phyloP scores from a whole-genome alignment of 805 yeast genomes.

The Clavispora santaluciae region DNA sequence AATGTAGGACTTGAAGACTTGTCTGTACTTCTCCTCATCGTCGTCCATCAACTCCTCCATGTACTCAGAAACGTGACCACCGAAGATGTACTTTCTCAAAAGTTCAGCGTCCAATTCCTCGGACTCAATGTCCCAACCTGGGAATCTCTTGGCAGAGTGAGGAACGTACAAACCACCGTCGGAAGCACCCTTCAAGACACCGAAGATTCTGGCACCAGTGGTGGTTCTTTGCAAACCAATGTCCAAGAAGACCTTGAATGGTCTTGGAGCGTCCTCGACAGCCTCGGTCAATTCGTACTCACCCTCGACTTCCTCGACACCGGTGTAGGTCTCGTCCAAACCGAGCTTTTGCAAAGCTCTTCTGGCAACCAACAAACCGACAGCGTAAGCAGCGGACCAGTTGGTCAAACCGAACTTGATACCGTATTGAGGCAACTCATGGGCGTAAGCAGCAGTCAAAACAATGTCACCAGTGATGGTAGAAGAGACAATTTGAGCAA shows the following conservation, averaged over 20 bases:
- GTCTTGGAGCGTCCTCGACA: slow-evolving; percentile 98
- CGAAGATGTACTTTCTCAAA: slow-evolving; percentile 98
- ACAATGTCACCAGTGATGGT: slow-evolving; percentile 96
- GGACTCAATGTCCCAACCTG: slow-evolving; percentile 99
- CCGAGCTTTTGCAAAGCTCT: slow-evolving; percentile 97
- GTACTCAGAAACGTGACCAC: slow-evolving; percentile 99
- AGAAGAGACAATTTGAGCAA: slow-evolving; percentile 95
- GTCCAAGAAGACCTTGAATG: slow-evolving; percentile 99
- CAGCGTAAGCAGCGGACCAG: slow-evolving; percentile 99
- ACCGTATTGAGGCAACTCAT: slow-evolving; percentile 97
- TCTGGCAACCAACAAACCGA: slow-evolving; percentile 98
- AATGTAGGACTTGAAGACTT: slow-evolving; percentile 92
- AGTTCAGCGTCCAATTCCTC: slow-evolving; percentile 97
- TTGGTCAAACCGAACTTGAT: slow-evolving; percentile 97
- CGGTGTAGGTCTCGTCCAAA: slow-evolving; percentile 94
- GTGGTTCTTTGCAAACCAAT: slow-evolving; percentile 99
- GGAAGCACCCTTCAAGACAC: slow-evolving; percentile 99
- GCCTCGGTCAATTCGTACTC: slow-evolving; percentile 98
- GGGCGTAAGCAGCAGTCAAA: slow-evolving; percentile 96
- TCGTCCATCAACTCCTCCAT: slow-evolving; percentile 99
- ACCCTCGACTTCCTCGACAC: slow-evolving; percentile 99
- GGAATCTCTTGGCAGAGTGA: slow-evolving; percentile 99
- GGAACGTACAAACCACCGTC: slow-evolving; percentile 99
- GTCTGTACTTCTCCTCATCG: slow-evolving; percentile 98
- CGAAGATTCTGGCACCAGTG: slow-evolving; percentile 99